Evolutionary conservation across 176 grass and related monocot genomes (phyloP), one percentile per base, ranked within the genome.

Genomic region (Zoysia japonica): DNA sequence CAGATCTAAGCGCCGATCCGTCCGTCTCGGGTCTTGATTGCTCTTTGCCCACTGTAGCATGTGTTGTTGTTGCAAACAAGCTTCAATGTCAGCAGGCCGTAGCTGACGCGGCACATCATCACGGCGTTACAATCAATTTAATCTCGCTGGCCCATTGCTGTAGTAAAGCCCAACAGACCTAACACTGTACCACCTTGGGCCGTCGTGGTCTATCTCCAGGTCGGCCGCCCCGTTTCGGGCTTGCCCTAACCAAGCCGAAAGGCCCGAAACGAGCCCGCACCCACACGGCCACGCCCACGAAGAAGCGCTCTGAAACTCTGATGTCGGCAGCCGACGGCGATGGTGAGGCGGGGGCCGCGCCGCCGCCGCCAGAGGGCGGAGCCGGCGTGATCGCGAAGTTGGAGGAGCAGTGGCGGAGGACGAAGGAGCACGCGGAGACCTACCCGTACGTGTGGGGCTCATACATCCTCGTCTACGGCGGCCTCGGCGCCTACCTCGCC

Each of bases 401-500:
- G 43, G 67, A 84, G 85, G 90, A 83, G 15, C 88, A 99, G 65
- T 99, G 84, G 81, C 15, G 76, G 71, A 88, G 61, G 80, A 89
- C 90, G 70, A 99, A 91, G 86, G 96, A 99, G 72, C 90, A 99
- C 76, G 96, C 96, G 17, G 88, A 99, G 92, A 91, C 92, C 19
- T 99, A 95, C 79, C 96, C 96, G 0, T 99, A 99, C 84, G 88
- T 95, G 0, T 99, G 96, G 92, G 88, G 92, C 10, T 99, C 96
- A 35, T 99, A 95, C 90, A 95, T 99, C 88, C 79, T 99, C 75
- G 96, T 99, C 71, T 95, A 95, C 86, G 84, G 90, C 74, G 86
- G 90, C 77, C 88, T 95, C 45, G 77, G 71, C 67, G 83, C 86
- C 10, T 95, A 89, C 84, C 84, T 99, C 79, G 80, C 84, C 48